These are phyloP conservation scores for Trapa incisa DNA, from an alignment of 345 rosid species.

Conservation along the genomic window DNA sequence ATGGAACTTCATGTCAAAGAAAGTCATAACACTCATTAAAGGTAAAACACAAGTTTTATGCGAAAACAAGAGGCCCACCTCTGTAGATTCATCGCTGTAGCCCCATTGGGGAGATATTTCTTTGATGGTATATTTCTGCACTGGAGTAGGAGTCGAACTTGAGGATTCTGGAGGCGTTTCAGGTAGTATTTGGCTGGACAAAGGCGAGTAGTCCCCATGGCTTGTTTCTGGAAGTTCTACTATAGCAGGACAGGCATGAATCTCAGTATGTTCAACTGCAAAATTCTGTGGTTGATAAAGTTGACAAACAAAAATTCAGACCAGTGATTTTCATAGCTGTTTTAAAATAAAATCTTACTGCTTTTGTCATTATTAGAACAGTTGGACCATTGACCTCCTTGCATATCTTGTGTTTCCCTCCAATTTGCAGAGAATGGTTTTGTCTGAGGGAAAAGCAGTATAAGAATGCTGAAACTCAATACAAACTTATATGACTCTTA, in stretches of 20 bases:
- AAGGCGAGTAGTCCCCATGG: constrained; percentile 22
- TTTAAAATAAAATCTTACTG: background rate
- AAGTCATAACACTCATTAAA: background rate
- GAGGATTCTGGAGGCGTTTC: constrained; percentile 25
- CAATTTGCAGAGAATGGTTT: constrained; percentile 24
- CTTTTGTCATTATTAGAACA: constrained; percentile 8
- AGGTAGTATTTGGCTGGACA: constrained; percentile 23
- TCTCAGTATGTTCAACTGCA: constrained; percentile 24
- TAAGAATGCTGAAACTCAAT: background rate
- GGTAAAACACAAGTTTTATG: background rate
- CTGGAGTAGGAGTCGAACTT: constrained; percentile 34
- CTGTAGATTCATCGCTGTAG: constrained; percentile 55
- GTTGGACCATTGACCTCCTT: constrained; percentile 23
- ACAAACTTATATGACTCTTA: no score
- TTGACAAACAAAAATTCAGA: background rate
- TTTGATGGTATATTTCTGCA: constrained; percentile 56
- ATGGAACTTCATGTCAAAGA: background rate
- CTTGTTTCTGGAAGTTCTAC: constrained; percentile 21
- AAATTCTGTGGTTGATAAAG: constrained; percentile 33
- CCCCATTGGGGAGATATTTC: constrained; percentile 93
- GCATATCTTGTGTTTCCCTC: constrained; percentile 22
- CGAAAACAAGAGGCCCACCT: constrained; percentile 28
- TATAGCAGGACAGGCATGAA: constrained; percentile 26
- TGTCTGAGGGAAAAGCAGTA: constrained; percentile 26
- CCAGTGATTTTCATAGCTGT: background rate